A percentile compares a stretch with the other conserved stretches of the same genome.
phyloP scores from a whole-genome alignment of 2,329 filamentous ascomycete genomes.

The Zymoseptoria brevis region DNA sequence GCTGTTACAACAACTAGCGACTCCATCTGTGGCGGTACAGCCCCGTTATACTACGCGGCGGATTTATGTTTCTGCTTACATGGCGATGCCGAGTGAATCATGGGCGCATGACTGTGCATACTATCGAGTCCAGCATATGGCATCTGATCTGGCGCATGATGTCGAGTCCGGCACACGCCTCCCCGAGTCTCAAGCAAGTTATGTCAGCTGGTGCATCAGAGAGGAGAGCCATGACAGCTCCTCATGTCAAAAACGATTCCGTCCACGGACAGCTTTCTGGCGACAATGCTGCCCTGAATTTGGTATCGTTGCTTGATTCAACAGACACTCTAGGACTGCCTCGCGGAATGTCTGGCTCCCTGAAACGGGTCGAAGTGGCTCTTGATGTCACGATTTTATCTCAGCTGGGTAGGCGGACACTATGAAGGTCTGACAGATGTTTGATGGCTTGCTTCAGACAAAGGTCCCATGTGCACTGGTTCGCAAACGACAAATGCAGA shows the following conservation, averaged over 20 bases:
- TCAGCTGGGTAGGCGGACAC: background rate
- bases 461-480: background rate
- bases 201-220: background rate
- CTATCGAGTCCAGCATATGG: background rate
- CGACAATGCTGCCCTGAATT: background rate
- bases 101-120: background rate
- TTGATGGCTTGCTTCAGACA: background rate
- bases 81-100: background rate
- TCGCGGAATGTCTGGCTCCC: too few relatives aligned
- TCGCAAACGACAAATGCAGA: background rate
- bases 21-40: background rate
- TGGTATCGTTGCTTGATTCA: background rate
- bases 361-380: too few relatives aligned
- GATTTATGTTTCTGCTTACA: background rate
- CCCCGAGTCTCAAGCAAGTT: background rate
- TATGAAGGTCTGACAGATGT: background rate
- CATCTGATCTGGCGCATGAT: background rate
- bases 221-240: background rate
- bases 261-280: too few relatives aligned
- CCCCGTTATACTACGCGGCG: background rate
- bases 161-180: background rate
- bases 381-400: too few relatives aligned
- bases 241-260: background rate
- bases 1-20: background rate
- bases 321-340: too few relatives aligned